These are phyloP conservation scores for Guadua angustifolia DNA, from an alignment of 176 grass and related monocot genomes.

Conservation along the genomic window DNA sequence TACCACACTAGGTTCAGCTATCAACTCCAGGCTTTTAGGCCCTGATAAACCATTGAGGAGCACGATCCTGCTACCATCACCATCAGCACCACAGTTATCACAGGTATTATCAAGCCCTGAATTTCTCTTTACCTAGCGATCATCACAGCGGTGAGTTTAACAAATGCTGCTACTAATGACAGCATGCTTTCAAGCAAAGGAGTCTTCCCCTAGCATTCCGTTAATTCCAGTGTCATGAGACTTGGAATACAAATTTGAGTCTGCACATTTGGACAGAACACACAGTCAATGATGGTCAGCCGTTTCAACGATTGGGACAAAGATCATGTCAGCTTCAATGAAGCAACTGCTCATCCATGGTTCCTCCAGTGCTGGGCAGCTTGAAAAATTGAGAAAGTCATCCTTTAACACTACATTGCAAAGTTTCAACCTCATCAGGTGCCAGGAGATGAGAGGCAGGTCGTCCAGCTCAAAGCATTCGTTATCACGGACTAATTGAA, in stretches of 20 bases:
- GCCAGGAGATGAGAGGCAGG: neutral
- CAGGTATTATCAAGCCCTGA: no score
- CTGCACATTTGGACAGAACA: neutral
- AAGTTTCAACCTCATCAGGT: slow-evolving; percentile 37
- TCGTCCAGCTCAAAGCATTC: neutral
- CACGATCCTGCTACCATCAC: no score
- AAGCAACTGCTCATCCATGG: neutral
- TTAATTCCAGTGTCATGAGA: neutral
- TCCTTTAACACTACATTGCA: neutral
- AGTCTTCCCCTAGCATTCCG: no score
- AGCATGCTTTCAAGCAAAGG: no score
- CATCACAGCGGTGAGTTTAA: no score
- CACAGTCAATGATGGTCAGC: slow-evolving; percentile 14
- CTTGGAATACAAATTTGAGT: slow-evolving; percentile 14
- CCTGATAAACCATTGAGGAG: no score
- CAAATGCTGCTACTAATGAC: no score
- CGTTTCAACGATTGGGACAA: neutral
- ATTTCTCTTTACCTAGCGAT: no score
- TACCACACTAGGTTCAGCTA: no score
- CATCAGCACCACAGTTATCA: no score
- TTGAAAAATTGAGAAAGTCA: slow-evolving; percentile 22
- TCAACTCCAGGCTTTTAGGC: no score
- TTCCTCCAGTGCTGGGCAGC: slow-evolving; percentile 27
- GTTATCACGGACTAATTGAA: neutral
- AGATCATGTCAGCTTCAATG: neutral